phyloP scores from a whole-genome alignment of 2,329 filamentous ascomycete species.

The Aspergillus spinulosporus region DNA sequence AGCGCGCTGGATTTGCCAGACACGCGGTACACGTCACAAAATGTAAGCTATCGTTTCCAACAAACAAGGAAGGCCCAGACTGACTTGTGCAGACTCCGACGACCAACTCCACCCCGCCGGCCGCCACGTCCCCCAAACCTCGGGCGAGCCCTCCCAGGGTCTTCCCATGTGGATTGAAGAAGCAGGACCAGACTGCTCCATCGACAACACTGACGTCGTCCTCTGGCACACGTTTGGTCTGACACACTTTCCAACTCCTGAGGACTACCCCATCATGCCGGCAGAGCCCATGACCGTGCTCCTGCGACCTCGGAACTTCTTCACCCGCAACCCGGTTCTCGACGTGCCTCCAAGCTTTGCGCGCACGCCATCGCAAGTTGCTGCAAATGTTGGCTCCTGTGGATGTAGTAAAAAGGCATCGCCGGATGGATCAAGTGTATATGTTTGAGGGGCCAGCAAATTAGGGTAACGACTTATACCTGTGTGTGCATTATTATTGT shows the following conservation, averaged over 20 bases:
- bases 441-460: slow-evolving; percentile 28
- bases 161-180: slow-evolving; percentile 71
- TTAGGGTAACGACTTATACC: neutral
- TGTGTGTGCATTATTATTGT: neutral
- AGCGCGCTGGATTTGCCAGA: slow-evolving; percentile 81
- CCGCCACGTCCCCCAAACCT: slow-evolving; percentile 84
- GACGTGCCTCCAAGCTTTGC: slow-evolving; percentile 78
- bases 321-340: slow-evolving; percentile 73
- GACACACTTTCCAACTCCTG: slow-evolving; percentile 83
- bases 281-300: slow-evolving; percentile 80
- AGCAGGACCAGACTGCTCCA: slow-evolving; percentile 63
- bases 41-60: slow-evolving; percentile 58
- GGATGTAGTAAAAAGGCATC: slow-evolving; percentile 32
- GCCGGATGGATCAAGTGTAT: slow-evolving; percentile 39
- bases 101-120: slow-evolving; percentile 82
- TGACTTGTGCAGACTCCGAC: slow-evolving; percentile 62
- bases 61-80: neutral
- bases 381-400: slow-evolving; percentile 43
- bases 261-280: slow-evolving; percentile 93
- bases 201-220: slow-evolving; percentile 82
- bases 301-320: slow-evolving; percentile 79
- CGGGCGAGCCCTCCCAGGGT: slow-evolving; percentile 71
- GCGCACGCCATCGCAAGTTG: slow-evolving; percentile 69
- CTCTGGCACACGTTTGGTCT: slow-evolving; percentile 94
- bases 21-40: slow-evolving; percentile 87